Evolutionary conservation across 768 basidiomycete genomes (phyloP).

Genomic region (Suillus subalutaceus): DNA sequence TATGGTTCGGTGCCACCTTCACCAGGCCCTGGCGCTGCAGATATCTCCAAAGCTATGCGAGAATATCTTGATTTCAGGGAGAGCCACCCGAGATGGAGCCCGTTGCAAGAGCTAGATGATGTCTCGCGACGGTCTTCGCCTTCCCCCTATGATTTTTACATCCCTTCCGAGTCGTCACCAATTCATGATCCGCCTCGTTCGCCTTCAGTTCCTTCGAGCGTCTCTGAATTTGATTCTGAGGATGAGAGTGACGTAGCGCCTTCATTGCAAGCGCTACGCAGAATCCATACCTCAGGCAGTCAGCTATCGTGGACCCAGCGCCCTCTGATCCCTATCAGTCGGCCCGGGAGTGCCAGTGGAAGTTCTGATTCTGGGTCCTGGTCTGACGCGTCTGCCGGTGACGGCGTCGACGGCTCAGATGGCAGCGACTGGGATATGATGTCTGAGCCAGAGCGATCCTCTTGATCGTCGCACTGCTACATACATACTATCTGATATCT

Average conservation of each 20-base stretch:
- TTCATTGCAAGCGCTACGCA: neutral
- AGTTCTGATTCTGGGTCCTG: conserved; percentile 25
- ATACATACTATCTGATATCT: neutral
- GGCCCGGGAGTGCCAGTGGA: conserved; percentile 13
- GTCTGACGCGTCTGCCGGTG: conserved; percentile 20
- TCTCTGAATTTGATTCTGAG: conserved; percentile 16
- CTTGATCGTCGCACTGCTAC: neutral
- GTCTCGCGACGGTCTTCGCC: conserved; percentile 6
- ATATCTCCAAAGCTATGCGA: conserved; percentile 18
- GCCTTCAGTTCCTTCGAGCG: conserved; percentile 15
- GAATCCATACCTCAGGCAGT: neutral
- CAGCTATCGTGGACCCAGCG: neutral
- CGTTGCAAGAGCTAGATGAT: neutral
- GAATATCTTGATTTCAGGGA: conserved; percentile 14
- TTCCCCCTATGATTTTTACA: conserved; percentile 31
- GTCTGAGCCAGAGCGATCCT: conserved; percentile 4
- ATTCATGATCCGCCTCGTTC: conserved; percentile 22
- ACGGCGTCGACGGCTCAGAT: conserved; percentile 15
- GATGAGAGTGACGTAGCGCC: conserved; percentile 17
- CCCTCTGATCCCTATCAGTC: neutral
- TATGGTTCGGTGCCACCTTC: conserved; percentile 25
- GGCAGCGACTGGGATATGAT: conserved; percentile 30
- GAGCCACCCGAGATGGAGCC: conserved; percentile 14
- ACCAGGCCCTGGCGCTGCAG: conserved; percentile 14
- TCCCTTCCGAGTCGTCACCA: conserved; percentile 15